phyloP scores from a whole-genome alignment of 345 rosid species.

The Lumnitzera racemosa region DNA sequence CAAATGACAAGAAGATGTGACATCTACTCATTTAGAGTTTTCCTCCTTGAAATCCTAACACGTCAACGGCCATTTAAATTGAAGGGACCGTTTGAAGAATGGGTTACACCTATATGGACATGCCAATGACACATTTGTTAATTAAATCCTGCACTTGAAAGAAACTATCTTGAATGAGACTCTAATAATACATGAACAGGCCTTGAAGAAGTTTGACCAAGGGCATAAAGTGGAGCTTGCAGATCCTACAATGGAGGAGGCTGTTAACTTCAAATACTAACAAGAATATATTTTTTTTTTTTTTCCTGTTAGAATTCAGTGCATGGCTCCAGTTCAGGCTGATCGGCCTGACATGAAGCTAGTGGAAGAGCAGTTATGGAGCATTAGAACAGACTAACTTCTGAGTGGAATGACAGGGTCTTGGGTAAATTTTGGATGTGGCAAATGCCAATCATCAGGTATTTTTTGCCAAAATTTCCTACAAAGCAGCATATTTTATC shows the following conservation, averaged over 20 bases:
- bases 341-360: constrained; percentile 83
- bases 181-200: constrained; percentile 31
- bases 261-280: constrained; percentile 41
- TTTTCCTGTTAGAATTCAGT: constrained; percentile 68
- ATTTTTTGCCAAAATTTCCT: not conserved
- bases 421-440: not conserved
- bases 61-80: constrained; percentile 87
- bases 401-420: constrained; percentile 30
- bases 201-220: constrained; percentile 51
- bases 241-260: constrained; percentile 62
- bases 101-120: constrained; percentile 82
- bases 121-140: constrained; percentile 10
- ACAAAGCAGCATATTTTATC: not conserved
- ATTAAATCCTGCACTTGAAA: not conserved
- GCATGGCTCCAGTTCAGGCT: constrained; percentile 70
- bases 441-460: not conserved
- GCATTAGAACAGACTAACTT: constrained; percentile 68
- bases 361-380: constrained; percentile 85
- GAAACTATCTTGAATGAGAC: not conserved
- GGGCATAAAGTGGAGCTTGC: constrained; percentile 43
- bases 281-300: constrained; percentile 19
- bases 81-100: constrained; percentile 53
- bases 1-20: constrained; percentile 89
- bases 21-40: constrained; percentile 79
- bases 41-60: constrained; percentile 74